A percentile compares a stretch with the other conserved stretches of the same genome.
Evolutionary conservation across 1,139 yeast genomes (phyloP).

Genomic region (Geotrichum macrosporum): DNA sequence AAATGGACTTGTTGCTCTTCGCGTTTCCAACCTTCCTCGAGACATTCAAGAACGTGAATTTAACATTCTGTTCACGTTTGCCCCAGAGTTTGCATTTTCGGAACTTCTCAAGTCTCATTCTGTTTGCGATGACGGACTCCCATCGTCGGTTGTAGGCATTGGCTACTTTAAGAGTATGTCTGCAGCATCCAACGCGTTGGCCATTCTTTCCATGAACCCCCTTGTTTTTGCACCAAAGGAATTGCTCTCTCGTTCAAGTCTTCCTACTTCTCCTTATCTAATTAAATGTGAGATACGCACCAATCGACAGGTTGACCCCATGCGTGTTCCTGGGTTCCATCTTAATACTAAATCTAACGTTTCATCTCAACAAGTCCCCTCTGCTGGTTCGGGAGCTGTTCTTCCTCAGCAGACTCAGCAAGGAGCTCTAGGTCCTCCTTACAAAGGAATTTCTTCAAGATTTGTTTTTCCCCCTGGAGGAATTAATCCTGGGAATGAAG

Average conservation of each 20-base stretch:
- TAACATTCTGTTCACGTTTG: constrained; percentile 70
- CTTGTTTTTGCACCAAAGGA: constrained; percentile 49
- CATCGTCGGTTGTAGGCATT: constrained; percentile 42
- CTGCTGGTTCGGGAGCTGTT: too few species aligned
- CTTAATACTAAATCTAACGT: too few species aligned
- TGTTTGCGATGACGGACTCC: constrained; percentile 35
- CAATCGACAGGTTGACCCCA: constrained; percentile 10
- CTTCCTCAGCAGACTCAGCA: constrained; percentile 12
- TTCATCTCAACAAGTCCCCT: too few species aligned
- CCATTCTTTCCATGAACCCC: constrained; percentile 57
- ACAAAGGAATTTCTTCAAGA: constrained; percentile 15
- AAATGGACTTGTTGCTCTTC: constrained; percentile 30
- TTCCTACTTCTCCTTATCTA: constrained; percentile 26
- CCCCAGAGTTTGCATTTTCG: constrained; percentile 62
- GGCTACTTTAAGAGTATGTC: constrained; percentile 64
- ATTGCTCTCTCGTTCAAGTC: constrained; percentile 7
- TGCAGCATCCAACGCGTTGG: constrained; percentile 66
- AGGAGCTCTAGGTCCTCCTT: constrained; percentile 3
- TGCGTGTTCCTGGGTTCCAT: constrained; percentile 12
- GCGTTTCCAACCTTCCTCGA: constrained; percentile 59
- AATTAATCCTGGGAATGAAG: background rate
- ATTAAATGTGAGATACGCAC: constrained; percentile 29
- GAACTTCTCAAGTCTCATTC: constrained; percentile 47
- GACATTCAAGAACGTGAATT: constrained; percentile 77
- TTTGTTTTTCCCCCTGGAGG: constrained; percentile 16